Conservation (phyloP, 352 stramenopile species). For the Phytophthora multivora region DNA sequence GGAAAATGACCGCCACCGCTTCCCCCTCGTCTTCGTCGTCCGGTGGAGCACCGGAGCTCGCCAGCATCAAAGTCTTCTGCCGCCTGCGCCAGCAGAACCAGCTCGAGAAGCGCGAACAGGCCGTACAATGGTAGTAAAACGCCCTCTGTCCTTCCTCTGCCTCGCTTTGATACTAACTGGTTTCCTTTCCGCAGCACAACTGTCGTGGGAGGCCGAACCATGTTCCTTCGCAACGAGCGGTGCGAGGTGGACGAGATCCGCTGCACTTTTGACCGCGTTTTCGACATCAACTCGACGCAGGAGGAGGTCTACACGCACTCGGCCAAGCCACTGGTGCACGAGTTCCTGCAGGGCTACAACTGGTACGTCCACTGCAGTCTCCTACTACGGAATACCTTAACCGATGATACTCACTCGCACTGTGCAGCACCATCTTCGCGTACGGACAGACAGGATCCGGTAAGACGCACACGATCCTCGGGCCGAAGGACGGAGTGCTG, state of each 20-base stretch:
- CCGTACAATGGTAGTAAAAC: slow-evolving; percentile 51
- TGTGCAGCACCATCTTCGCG: slow-evolving; percentile 80
- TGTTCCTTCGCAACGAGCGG: slow-evolving; percentile 67
- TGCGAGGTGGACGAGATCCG: slow-evolving; percentile 79
- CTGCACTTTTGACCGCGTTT: slow-evolving; percentile 78
- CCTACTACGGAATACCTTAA: neutral
- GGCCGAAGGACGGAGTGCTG: slow-evolving; percentile 64
- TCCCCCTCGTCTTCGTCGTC: slow-evolving; percentile 3
- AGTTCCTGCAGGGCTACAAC: slow-evolving; percentile 79
- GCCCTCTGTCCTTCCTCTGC: neutral
- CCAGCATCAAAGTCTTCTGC: slow-evolving; percentile 77
- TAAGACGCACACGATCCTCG: slow-evolving; percentile 91
- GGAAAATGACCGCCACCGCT: slow-evolving; percentile 28
- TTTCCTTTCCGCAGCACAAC: slow-evolving; percentile 47
- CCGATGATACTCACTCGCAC: neutral
- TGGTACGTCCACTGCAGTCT: slow-evolving; percentile 38
- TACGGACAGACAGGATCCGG: slow-evolving; percentile 92
- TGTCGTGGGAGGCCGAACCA: slow-evolving; percentile 57
- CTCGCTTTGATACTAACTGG: neutral
- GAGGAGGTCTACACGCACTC: slow-evolving; percentile 74
- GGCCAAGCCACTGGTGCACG: slow-evolving; percentile 64
- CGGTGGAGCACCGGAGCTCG: slow-evolving; percentile 12
- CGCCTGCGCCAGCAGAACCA: slow-evolving; percentile 80
- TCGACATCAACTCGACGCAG: slow-evolving; percentile 61
- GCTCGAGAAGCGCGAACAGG: slow-evolving; percentile 68